Conservation (phyloP, 1,139 yeast genomes). For the Lodderomyces orthopsilosis region DNA sequence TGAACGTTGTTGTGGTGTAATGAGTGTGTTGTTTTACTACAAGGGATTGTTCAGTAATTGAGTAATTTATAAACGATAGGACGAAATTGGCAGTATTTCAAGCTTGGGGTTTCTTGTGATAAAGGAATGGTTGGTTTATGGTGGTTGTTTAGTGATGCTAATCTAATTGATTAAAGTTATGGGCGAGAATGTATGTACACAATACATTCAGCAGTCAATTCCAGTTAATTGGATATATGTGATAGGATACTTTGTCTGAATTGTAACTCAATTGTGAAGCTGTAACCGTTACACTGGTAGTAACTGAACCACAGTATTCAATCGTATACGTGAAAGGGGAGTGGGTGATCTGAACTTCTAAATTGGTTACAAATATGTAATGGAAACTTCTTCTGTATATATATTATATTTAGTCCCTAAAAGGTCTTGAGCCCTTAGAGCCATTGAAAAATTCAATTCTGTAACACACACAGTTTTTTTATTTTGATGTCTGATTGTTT, state of each 20-base stretch:
- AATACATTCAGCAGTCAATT: not conserved
- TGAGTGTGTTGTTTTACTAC: not conserved
- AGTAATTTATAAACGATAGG: not conserved
- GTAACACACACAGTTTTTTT: not conserved
- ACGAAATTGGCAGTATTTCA: not conserved
- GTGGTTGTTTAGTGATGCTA: not conserved
- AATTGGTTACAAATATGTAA: not conserved
- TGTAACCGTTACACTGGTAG: not conserved
- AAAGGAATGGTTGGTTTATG: not conserved
- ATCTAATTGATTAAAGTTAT: not conserved
- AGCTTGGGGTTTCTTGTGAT: not conserved
- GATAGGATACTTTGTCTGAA: not conserved
- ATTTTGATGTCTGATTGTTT: not conserved
- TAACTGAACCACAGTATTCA: not conserved
- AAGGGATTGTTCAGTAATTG: not conserved
- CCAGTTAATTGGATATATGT: not conserved
- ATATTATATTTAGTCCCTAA: not conserved
- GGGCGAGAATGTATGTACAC: not conserved
- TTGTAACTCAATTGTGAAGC: not conserved
- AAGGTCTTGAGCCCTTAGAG: constrained; percentile 1
- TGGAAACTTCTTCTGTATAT: not conserved
- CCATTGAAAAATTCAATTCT: not conserved
- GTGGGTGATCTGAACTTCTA: not conserved
- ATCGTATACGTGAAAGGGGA: not conserved
- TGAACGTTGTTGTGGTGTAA: not conserved